These are phyloP conservation scores for Leccinum rimulosum DNA, from an alignment of 768 basidiomycete species.

Conservation along the genomic window DNA sequence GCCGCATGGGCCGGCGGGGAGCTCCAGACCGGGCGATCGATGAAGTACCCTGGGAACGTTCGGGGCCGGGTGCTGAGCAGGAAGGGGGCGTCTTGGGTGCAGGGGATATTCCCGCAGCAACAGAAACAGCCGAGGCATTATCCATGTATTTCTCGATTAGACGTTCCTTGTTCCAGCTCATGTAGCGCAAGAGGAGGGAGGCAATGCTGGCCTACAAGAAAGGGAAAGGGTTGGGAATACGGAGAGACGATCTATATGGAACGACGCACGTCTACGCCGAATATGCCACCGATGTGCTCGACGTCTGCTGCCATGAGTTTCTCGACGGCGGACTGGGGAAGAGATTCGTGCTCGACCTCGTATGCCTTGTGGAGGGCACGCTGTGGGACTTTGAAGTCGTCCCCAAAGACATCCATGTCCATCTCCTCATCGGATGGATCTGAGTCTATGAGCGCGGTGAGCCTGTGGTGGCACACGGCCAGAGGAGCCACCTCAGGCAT, in stretches of 20 bases:
- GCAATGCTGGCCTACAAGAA: constrained; percentile 59
- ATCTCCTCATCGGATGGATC: constrained; percentile 58
- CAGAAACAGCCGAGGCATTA: constrained; percentile 66
- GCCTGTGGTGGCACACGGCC: constrained; percentile 21
- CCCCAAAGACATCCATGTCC: constrained; percentile 63
- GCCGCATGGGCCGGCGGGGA: constrained; percentile 30
- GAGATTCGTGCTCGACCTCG: constrained; percentile 81
- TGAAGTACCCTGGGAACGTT: constrained; percentile 31
- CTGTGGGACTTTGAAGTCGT: constrained; percentile 58
- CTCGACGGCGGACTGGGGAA: constrained; percentile 72
- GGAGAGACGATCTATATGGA: background rate
- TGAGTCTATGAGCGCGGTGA: constrained; percentile 36
- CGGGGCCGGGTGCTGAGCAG: constrained; percentile 29
- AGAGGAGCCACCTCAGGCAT: constrained; percentile 11
- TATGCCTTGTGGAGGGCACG: constrained; percentile 68
- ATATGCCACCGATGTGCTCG: constrained; percentile 83
- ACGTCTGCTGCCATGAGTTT: constrained; percentile 74
- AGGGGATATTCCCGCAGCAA: constrained; percentile 68
- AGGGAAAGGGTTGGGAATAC: background rate
- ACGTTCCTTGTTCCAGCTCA: constrained; percentile 94
- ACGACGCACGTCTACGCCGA: constrained; percentile 81
- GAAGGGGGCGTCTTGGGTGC: constrained; percentile 22
- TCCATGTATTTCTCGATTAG: constrained; percentile 98
- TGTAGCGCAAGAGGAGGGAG: constrained; percentile 73
- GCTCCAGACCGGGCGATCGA: constrained; percentile 23